phyloP scores from a whole-genome alignment of 768 basidiomycete species.

The Sutorius australiensis region DNA sequence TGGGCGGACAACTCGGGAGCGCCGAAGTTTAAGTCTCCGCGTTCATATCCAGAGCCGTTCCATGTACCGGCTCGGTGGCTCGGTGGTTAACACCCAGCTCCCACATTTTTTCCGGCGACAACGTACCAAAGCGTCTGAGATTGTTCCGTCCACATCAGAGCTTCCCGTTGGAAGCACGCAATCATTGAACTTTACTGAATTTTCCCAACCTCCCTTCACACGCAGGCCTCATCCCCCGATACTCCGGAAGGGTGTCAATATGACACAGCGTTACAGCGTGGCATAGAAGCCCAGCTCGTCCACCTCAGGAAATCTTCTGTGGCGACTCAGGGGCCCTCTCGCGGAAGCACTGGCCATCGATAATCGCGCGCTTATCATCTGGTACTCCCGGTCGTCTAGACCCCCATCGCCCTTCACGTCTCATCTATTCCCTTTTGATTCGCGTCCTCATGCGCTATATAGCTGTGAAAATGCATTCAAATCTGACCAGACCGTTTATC shows the following conservation, averaged over 20 bases:
- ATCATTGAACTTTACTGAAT: constrained; percentile 14
- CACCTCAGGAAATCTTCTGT: constrained; percentile 28
- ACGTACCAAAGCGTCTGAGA: not conserved
- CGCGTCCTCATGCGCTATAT: not conserved
- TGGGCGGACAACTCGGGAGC: constrained; percentile 2
- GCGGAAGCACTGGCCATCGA: constrained; percentile 23
- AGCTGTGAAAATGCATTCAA: not conserved
- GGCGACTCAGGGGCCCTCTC: constrained; percentile 17
- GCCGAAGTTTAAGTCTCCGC: constrained; percentile 1
- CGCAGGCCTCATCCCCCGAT: constrained; percentile 7
- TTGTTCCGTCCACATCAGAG: constrained; percentile 4
- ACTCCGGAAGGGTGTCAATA: constrained; percentile 13
- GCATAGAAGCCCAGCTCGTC: constrained; percentile 19
- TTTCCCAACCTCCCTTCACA: constrained; percentile 19
- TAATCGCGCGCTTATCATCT: constrained; percentile 23
- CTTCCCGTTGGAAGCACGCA: constrained; percentile 8
- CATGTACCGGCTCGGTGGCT: not conserved
- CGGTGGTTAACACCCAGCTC: not conserved
- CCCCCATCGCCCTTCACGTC: not conserved
- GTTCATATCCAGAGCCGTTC: not conserved
- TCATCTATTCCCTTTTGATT: not conserved
- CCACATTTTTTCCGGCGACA: not conserved
- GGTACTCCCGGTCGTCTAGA: constrained; percentile 1
- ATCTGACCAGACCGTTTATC: not conserved
- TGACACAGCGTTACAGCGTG: constrained; percentile 15